Percentiles rank a stretch among this genome's conserved stretches.
These are phyloP conservation scores for Hypsizygus marmoreus DNA, from an alignment of 768 basidiomycete species.

Conservation along the genomic window DNA sequence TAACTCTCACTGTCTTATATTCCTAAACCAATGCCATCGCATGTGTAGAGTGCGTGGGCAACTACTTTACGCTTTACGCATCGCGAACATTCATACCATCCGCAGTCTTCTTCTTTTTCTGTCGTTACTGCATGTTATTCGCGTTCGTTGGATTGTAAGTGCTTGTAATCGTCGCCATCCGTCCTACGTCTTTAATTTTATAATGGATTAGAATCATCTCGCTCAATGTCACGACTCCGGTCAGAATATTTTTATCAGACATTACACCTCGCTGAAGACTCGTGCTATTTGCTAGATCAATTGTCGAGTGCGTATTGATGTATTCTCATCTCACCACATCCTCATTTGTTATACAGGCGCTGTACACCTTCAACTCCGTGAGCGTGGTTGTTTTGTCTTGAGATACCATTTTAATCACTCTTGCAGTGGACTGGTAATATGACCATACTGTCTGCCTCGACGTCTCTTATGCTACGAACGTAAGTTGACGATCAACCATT, in stretches of 20 bases:
- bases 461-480: constrained; percentile 73
- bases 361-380: constrained; percentile 73
- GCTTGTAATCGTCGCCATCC: not conserved
- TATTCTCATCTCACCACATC: not conserved
- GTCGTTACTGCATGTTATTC: constrained; percentile 71
- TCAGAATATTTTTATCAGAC: constrained; percentile 22
- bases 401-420: constrained; percentile 2
- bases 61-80: not conserved
- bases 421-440: constrained; percentile 63
- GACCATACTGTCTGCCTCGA: constrained; percentile 65
- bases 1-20: not conserved
- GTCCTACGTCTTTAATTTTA: not conserved
- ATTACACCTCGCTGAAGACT: constrained; percentile 13
- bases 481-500: constrained; percentile 28
- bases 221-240: constrained; percentile 49
- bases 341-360: constrained; percentile 38
- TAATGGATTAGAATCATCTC: constrained; percentile 53
- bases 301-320: constrained; percentile 48
- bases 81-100: too few relatives aligned
- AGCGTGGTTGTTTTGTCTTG: constrained; percentile 14
- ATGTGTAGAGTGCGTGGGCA: constrained; percentile 22
- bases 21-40: not conserved
- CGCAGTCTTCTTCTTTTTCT: constrained; percentile 67
- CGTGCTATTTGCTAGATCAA: constrained; percentile 47
- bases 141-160: constrained; percentile 66